Evolutionary conservation across 805 yeast genomes (phyloP), one percentile per base, ranked within the genome.

Genomic region (Zygotorulaspora danielsina): DNA sequence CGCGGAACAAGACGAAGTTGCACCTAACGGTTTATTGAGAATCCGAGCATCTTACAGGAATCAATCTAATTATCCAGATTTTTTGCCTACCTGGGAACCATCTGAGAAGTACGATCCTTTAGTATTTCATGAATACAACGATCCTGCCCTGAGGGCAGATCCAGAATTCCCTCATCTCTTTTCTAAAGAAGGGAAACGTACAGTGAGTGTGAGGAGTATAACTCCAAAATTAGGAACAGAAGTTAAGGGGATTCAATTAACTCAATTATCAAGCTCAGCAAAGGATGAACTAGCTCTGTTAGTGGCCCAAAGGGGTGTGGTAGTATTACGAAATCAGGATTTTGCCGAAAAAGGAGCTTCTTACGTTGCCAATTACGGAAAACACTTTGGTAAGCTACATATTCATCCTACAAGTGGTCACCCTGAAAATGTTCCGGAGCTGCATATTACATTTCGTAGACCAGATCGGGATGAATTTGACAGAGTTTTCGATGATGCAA

Each of bases 341-440:
- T 72, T 83, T 46, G 74, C 76, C 33, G 66, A 71, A 10, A 61
- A 71, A 41, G 76, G 81, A 5, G 75, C 78, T 3, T 66, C 63
- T 19, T 71, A 69, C 48, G 59, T 64, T 34, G 65, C 59, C 28
- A 67, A 80, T 27, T 79, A 69, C 62, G 85, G 83, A 34, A 63
- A 61, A 32, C 75, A 81, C 56, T 83, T 78, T 56, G 89, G 90
- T 22, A 78, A 79, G 24, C 69, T 78, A 44, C 88, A 83, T 59
- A 71, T 80, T 44, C 89, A 83, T 55, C 85, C 86, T 33, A 78
- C 84, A 9, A 76, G 84, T 8, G 87, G 88, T 16, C 79, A 84
- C 11, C 87, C 84, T 20, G 66, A 63, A 46, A 69, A 66, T 6
- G 65, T 64, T 44, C 81, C 84, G 4, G 78, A 79, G 44, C 70